Percentiles rank a stretch among this genome's conserved stretches.
Conservation (phyloP, 805 yeast species). For the Hanseniaspora nectarophila region DNA sequence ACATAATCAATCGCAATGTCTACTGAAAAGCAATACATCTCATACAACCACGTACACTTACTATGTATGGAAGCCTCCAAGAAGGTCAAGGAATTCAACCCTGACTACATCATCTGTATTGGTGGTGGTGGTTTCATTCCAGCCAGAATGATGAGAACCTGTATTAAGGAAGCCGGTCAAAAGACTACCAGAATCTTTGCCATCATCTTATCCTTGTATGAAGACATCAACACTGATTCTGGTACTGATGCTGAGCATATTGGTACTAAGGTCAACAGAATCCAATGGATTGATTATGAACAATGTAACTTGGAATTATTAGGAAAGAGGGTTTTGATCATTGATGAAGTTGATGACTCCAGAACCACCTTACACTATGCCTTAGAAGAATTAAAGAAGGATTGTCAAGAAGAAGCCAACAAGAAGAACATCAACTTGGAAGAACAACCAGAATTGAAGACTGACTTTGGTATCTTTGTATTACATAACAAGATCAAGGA, state of each 20-base stretch:
- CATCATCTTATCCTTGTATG: constrained; percentile 81
- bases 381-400: constrained; percentile 58
- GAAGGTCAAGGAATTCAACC: constrained; percentile 57
- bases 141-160: constrained; percentile 88
- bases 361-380: constrained; percentile 77
- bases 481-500: constrained; percentile 64
- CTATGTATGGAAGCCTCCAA: constrained; percentile 53
- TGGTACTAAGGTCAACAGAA: constrained; percentile 62
- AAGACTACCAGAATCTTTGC: constrained; percentile 92
- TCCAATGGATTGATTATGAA: constrained; percentile 73
- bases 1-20: constrained; percentile 16
- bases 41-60: constrained; percentile 72
- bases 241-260: constrained; percentile 44
- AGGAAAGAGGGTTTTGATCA: constrained; percentile 60
- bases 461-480: constrained; percentile 65
- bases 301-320: constrained; percentile 48
- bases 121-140: constrained; percentile 98
- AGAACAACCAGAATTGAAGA: constrained; percentile 35
- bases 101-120: constrained; percentile 85
- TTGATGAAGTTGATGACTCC: constrained; percentile 80
- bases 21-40: constrained; percentile 52
- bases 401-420: constrained; percentile 49
- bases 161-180: constrained; percentile 73
- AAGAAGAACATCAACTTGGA: constrained; percentile 37
- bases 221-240: constrained; percentile 50